phyloP scores from a whole-genome alignment of 2,329 filamentous ascomycete genomes.

The Sporothrix mexicana region DNA sequence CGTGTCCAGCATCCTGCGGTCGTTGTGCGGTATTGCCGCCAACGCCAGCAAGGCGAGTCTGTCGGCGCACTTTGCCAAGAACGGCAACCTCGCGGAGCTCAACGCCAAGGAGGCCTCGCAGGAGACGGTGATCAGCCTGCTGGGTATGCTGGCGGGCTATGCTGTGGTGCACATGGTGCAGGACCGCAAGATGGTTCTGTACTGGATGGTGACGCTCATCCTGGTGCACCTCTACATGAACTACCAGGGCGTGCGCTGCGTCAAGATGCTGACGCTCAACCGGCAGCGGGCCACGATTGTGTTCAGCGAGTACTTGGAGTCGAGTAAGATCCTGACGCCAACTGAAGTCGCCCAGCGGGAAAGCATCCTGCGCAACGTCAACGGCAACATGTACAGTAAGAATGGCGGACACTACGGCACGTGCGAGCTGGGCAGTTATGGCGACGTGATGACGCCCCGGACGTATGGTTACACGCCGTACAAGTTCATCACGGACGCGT shows the following conservation, averaged over 20 bases:
- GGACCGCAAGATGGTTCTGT: constrained; percentile 74
- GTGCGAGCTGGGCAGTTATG: constrained; percentile 50
- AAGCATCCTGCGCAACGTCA: constrained; percentile 65
- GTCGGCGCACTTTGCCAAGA: constrained; percentile 87
- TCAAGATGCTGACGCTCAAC: constrained; percentile 84
- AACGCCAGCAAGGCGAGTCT: constrained; percentile 89
- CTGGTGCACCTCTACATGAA: constrained; percentile 82
- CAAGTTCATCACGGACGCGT: constrained; percentile 53
- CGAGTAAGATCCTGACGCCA: constrained; percentile 63
- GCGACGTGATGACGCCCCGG: constrained; percentile 45
- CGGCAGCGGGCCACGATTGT: constrained; percentile 83
- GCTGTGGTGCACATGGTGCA: constrained; percentile 79
- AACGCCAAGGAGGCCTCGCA: constrained; percentile 96
- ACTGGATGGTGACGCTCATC: constrained; percentile 72
- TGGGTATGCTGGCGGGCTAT: constrained; percentile 86
- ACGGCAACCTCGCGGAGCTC: constrained; percentile 87
- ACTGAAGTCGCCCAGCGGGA: constrained; percentile 68
- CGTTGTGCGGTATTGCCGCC: constrained; percentile 86
- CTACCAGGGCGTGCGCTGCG: constrained; percentile 81
- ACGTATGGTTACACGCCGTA: constrained; percentile 46
- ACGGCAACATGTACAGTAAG: constrained; percentile 52
- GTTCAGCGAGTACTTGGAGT: constrained; percentile 63
- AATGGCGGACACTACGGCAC: constrained; percentile 45
- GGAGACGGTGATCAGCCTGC: constrained; percentile 87
- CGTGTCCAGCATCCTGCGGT: constrained; percentile 57